Conservation (phyloP, 495 filamentous ascomycete genomes). For the Penicillium turbatum region DNA sequence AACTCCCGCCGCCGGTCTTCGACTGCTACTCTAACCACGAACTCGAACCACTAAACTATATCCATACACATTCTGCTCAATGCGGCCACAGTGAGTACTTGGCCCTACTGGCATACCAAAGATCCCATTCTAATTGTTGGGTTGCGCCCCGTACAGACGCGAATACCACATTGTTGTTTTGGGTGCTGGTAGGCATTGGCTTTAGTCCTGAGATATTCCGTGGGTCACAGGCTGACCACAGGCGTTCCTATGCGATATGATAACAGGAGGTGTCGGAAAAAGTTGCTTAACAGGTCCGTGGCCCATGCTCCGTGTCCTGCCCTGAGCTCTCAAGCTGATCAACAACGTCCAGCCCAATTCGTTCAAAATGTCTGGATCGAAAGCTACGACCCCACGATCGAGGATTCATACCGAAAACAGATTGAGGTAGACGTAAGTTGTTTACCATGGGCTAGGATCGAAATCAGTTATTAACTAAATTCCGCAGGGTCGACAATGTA, state of each 20-base stretch:
- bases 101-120: slow-evolving; percentile 8
- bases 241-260: slow-evolving; percentile 4
- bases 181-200: slow-evolving; percentile 65
- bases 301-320: slow-evolving; percentile 3
- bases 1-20: background rate
- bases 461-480: slow-evolving; percentile 20
- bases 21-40: background rate
- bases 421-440: slow-evolving; percentile 82
- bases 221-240: slow-evolving; percentile 10
- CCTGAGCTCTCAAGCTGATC: slow-evolving; percentile 13
- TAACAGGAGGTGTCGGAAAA: slow-evolving; percentile 89
- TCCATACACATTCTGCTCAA: slow-evolving; percentile 27
- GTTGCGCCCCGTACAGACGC: slow-evolving; percentile 44
- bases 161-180: slow-evolving; percentile 93
- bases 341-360: slow-evolving; percentile 72
- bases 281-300: slow-evolving; percentile 90
- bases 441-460: slow-evolving; percentile 24
- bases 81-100: slow-evolving; percentile 51
- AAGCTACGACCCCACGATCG: slow-evolving; percentile 97
- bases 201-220: background rate
- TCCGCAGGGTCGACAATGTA: slow-evolving; percentile 82
- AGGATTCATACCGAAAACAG: slow-evolving; percentile 94
- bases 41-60: background rate
- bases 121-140: slow-evolving; percentile 22
- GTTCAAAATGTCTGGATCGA: slow-evolving; percentile 99